These are phyloP conservation scores for Helotiales sp. DNA, from an alignment of 2,329 filamentous ascomycete species.

Conservation along the genomic window DNA sequence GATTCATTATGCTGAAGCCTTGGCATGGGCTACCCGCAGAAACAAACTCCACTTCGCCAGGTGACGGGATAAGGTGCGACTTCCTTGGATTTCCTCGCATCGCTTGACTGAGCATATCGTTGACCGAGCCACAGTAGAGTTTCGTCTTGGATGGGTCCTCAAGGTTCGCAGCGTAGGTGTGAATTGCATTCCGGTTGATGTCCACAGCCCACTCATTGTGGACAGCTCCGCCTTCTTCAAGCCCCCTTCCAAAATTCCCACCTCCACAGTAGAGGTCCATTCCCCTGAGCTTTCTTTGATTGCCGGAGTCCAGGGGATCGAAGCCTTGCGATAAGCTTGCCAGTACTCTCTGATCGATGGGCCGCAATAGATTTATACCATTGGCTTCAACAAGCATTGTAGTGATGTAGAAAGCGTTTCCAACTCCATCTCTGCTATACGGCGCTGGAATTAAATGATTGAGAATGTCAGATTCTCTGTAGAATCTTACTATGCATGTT, in stretches of 20 bases:
- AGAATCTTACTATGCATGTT: conserved; percentile 61
- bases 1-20: conserved; percentile 69
- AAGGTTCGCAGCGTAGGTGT: conserved; percentile 72
- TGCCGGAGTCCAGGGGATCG: conserved; percentile 40
- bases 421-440: conserved; percentile 65
- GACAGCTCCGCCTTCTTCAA: conserved; percentile 70
- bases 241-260: conserved; percentile 73
- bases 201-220: conserved; percentile 70
- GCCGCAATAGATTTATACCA: conserved; percentile 30
- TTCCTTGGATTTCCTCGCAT: conserved; percentile 49
- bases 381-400: conserved; percentile 36
- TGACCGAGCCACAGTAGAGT: conserved; percentile 70
- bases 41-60: conserved; percentile 68
- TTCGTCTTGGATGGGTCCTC: conserved; percentile 41
- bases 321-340: conserved; percentile 54
- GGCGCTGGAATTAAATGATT: conserved; percentile 52
- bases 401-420: conserved; percentile 66
- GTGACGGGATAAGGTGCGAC: conserved; percentile 48
- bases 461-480: conserved; percentile 38
- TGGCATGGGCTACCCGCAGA: conserved; percentile 76
- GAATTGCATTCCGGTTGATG: conserved; percentile 60
- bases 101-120: conserved; percentile 61
- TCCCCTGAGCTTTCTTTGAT: conserved; percentile 49
- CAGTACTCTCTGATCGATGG: conserved; percentile 38
- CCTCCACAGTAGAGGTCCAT: conserved; percentile 78